phyloP scores from a whole-genome alignment of 176 grass and related monocot species.

The Dendrocalamus sinicus region DNA sequence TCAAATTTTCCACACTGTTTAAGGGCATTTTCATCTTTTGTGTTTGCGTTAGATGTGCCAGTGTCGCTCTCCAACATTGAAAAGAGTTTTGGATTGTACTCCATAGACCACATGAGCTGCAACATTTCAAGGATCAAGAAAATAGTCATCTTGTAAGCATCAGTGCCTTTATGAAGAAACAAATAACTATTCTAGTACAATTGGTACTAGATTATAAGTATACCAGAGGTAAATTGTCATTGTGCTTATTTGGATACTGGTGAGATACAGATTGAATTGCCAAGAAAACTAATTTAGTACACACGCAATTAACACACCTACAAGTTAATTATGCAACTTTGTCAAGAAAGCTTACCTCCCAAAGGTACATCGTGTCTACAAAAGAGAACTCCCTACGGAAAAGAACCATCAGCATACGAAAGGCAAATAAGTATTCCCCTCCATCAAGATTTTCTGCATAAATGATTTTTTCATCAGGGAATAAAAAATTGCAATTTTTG shows the following conservation, averaged over 20 bases:
- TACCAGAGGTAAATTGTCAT: slow-evolving; percentile 7
- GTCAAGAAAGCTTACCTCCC: slow-evolving; percentile 69
- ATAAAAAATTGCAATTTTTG: slow-evolving; percentile 17
- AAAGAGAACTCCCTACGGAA: slow-evolving; percentile 97
- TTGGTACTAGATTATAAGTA: background rate
- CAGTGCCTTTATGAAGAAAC: slow-evolving; percentile 12
- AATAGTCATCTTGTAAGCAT: slow-evolving; percentile 17
- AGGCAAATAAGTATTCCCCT: slow-evolving; percentile 95
- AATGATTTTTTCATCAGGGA: slow-evolving; percentile 32
- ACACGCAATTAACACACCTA: background rate
- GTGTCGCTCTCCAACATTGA: slow-evolving; percentile 62
- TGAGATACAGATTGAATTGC: background rate
- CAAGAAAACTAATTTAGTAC: slow-evolving; percentile 17
- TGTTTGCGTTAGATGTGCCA: slow-evolving; percentile 14
- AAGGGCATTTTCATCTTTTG: slow-evolving; percentile 60
- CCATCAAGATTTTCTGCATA: slow-evolving; percentile 90
- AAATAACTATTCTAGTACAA: slow-evolving; percentile 9
- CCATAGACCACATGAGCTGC: slow-evolving; percentile 99
- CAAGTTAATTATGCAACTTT: background rate
- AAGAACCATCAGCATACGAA: slow-evolving; percentile 97
- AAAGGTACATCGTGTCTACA: slow-evolving; percentile 92
- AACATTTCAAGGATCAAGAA: slow-evolving; percentile 48
- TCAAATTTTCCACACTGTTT: slow-evolving; percentile 85
- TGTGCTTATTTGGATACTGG: background rate
- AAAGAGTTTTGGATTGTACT: slow-evolving; percentile 92